A percentile compares a stretch with the other conserved stretches of the same genome.
These are phyloP conservation scores for Erodium trifolium DNA, from an alignment of 441 rosid species.

Conservation along the genomic window DNA sequence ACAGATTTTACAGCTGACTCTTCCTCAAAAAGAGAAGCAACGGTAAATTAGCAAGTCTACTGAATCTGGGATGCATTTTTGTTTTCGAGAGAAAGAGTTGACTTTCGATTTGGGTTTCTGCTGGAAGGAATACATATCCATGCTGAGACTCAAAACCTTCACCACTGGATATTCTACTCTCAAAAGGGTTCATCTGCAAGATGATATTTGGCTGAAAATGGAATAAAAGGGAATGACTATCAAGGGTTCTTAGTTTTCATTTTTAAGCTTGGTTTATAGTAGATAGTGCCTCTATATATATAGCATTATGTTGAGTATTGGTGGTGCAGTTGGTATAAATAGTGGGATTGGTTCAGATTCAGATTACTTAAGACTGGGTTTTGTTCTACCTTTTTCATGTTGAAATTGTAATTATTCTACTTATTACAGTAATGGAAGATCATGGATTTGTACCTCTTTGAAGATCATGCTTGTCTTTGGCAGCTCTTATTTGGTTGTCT, in stretches of 20 bases:
- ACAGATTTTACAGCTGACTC: constrained; percentile 16
- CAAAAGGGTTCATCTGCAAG: neutral
- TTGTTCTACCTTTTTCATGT: neutral
- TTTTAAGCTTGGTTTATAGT: neutral
- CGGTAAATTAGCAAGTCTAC: constrained; percentile 9
- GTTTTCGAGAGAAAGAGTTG: constrained; percentile 19
- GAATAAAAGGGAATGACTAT: neutral
- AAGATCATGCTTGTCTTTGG: too few species aligned
- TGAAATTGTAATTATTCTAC: neutral
- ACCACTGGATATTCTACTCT: neutral
- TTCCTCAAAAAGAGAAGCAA: too few species aligned
- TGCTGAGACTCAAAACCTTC: too few species aligned
- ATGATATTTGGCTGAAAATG: neutral
- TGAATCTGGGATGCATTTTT: constrained; percentile 15
- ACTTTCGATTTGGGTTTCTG: constrained; percentile 1
- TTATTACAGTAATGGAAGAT: neutral
- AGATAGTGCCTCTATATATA: neutral
- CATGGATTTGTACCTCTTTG: too few species aligned
- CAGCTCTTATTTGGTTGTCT: too few species aligned
- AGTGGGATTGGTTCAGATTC: neutral
- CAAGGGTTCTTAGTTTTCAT: neutral
- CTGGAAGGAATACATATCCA: too few species aligned
- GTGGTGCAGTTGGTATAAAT: neutral
- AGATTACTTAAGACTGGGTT: neutral
- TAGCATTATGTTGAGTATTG: neutral